These are phyloP conservation scores for Helichrysum umbraculigerum DNA, from an alignment of 129 eudicot species.

Conservation along the genomic window DNA sequence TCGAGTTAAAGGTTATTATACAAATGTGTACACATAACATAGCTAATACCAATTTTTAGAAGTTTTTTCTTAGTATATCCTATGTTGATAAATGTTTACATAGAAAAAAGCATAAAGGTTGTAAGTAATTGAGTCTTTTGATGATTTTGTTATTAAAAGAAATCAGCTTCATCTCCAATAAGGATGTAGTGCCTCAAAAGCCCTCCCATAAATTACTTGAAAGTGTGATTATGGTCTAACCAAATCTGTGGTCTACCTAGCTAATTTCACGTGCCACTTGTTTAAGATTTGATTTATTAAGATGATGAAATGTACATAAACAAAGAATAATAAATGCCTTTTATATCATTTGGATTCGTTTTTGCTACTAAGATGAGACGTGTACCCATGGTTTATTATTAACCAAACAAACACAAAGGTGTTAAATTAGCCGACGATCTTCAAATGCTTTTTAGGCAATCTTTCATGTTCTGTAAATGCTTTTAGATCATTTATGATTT, in stretches of 20 bases:
- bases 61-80: not conserved
- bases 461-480: not conserved
- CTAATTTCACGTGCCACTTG: conserved; percentile 35
- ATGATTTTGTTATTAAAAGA: conserved; percentile 38
- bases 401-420: not conserved
- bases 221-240: conserved; percentile 31
- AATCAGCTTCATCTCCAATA: conserved; percentile 43
- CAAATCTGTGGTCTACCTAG: conserved; percentile 42
- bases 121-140: conserved; percentile 37
- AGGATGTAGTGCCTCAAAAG: conserved; percentile 46
- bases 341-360: not conserved
- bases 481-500: too few species aligned
- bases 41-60: too few species aligned
- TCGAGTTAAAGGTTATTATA: too few species aligned
- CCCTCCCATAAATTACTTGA: conserved; percentile 32
- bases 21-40: too few species aligned
- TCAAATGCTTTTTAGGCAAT: not conserved
- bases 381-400: not conserved
- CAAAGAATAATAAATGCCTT: not conserved
- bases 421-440: not conserved
- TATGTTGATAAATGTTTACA: conserved; percentile 13
- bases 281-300: conserved; percentile 6
- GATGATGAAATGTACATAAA: not conserved
- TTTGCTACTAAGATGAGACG: conserved; percentile 4
- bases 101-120: conserved; percentile 29